Percentiles rank a stretch among this genome's conserved stretches.
These are phyloP conservation scores for Malbranchea zuffiana DNA, from an alignment of 2,329 filamentous ascomycete species.

Conservation along the genomic window DNA sequence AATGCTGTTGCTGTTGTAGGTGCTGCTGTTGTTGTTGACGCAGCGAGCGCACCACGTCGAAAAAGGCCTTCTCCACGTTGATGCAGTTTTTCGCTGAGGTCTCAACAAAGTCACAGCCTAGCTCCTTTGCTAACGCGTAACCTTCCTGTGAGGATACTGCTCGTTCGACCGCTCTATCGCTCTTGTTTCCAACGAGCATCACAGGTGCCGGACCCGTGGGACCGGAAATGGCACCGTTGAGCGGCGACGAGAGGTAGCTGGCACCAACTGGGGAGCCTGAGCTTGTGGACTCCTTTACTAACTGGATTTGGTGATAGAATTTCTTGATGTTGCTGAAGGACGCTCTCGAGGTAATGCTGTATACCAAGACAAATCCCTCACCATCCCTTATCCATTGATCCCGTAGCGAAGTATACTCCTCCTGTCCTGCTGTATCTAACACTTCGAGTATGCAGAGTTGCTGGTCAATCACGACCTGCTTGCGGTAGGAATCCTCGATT, in stretches of 20 bases:
- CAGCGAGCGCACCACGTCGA: slow-evolving; percentile 87
- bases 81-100: slow-evolving; percentile 96
- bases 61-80: slow-evolving; percentile 97
- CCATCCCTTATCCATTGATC: slow-evolving; percentile 98
- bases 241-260: slow-evolving; percentile 40
- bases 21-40: slow-evolving; percentile 63
- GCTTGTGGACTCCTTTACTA: slow-evolving; percentile 76
- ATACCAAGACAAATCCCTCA: slow-evolving; percentile 93
- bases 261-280: slow-evolving; percentile 44
- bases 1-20: slow-evolving; percentile 18
- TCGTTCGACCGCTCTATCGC: slow-evolving; percentile 87
- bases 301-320: slow-evolving; percentile 93
- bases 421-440: slow-evolving; percentile 91
- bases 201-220: slow-evolving; percentile 62
- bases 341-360: slow-evolving; percentile 94
- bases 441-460: slow-evolving; percentile 93
- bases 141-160: slow-evolving; percentile 97
- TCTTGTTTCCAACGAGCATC: slow-evolving; percentile 98
- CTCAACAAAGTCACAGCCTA: slow-evolving; percentile 94
- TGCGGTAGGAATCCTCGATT: slow-evolving; percentile 79
- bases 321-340: slow-evolving; percentile 91
- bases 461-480: slow-evolving; percentile 76
- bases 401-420: slow-evolving; percentile 92
- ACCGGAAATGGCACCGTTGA: slow-evolving; percentile 33
- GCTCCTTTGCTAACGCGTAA: slow-evolving; percentile 75